Evolutionary conservation across 2,329 filamentous ascomycete genomes (phyloP).

Genomic region (Penicillium sp.): DNA sequence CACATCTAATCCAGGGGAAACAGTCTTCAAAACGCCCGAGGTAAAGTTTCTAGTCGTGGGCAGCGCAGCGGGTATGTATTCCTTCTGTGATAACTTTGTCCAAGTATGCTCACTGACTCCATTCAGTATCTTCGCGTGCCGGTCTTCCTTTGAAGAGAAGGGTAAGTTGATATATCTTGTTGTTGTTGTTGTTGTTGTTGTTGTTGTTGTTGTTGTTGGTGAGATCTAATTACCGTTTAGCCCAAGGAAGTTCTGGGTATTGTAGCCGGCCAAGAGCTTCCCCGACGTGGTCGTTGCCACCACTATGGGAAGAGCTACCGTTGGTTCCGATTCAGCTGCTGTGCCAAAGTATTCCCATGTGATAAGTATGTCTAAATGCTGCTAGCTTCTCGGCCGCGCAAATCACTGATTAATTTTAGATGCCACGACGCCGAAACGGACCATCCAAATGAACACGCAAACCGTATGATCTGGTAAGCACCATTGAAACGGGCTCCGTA

Average conservation of each 20-base stretch:
- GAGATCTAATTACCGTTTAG: slow-evolving; percentile 20
- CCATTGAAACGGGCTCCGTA: background rate
- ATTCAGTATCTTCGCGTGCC: slow-evolving; percentile 30
- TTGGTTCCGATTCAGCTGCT: slow-evolving; percentile 60
- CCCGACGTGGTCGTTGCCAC: slow-evolving; percentile 51
- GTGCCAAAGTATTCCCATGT: slow-evolving; percentile 56
- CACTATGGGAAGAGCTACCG: slow-evolving; percentile 57
- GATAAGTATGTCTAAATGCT: slow-evolving; percentile 47
- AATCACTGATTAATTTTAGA: slow-evolving; percentile 35
- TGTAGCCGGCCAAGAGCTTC: slow-evolving; percentile 53
- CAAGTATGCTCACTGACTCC: slow-evolving; percentile 6
- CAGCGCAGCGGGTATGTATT: slow-evolving; percentile 48
- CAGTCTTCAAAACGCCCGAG: slow-evolving; percentile 69
- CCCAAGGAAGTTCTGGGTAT: slow-evolving; percentile 55
- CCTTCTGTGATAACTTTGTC: background rate
- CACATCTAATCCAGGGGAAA: background rate
- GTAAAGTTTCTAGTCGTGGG: slow-evolving; percentile 74
- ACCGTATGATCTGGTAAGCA: slow-evolving; percentile 70
- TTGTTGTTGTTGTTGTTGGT: too few relatives aligned
- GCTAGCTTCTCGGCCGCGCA: background rate
- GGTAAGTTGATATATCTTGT: slow-evolving; percentile 29
- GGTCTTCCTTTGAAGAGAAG: slow-evolving; percentile 35
- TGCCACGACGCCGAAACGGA: slow-evolving; percentile 72
- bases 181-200: too few relatives aligned
- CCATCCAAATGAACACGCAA: slow-evolving; percentile 77